phyloP scores from a whole-genome alignment of 164 flowering plant genomes.

The Sedum album region DNA sequence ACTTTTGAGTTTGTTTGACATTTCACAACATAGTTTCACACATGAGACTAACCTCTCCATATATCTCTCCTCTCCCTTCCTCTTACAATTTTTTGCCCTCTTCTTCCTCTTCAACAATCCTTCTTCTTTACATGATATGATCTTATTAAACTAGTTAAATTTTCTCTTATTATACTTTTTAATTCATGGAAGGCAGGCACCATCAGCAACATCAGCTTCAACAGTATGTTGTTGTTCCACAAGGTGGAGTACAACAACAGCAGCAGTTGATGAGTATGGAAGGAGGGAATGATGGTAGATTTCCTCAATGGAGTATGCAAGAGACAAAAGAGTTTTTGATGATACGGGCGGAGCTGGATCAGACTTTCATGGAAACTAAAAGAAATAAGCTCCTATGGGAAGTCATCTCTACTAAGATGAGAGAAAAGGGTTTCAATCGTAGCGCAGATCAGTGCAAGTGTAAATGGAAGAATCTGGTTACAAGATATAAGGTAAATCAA shows the following conservation, averaged over 20 bases:
- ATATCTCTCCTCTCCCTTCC: not conserved
- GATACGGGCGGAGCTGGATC: slow-evolving; percentile 71
- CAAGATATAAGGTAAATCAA: slow-evolving; percentile 62
- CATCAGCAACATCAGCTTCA: not conserved
- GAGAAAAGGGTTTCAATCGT: slow-evolving; percentile 64
- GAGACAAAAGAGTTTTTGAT: slow-evolving; percentile 71
- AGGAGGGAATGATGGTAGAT: slow-evolving; percentile 20
- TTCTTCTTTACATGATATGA: not conserved
- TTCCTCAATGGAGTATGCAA: slow-evolving; percentile 82
- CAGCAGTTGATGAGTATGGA: not conserved
- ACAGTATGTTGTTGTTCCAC: not conserved
- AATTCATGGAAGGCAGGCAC: not conserved
- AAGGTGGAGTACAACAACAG: not conserved
- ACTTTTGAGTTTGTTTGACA: not conserved
- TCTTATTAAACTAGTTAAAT: not conserved
- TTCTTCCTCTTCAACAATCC: not conserved
- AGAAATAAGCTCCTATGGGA: slow-evolving; percentile 82
- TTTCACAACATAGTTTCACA: slow-evolving; percentile 6
- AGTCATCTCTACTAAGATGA: slow-evolving; percentile 62
- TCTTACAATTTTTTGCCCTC: slow-evolving; percentile 1
- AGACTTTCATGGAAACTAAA: slow-evolving; percentile 84
- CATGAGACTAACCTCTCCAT: not conserved
- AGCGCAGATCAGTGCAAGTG: slow-evolving; percentile 97
- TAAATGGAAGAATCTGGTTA: slow-evolving; percentile 92
- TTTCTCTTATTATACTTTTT: not conserved